Conservation (phyloP, 306 rosid genomes). For the Corylus avellana region DNA sequence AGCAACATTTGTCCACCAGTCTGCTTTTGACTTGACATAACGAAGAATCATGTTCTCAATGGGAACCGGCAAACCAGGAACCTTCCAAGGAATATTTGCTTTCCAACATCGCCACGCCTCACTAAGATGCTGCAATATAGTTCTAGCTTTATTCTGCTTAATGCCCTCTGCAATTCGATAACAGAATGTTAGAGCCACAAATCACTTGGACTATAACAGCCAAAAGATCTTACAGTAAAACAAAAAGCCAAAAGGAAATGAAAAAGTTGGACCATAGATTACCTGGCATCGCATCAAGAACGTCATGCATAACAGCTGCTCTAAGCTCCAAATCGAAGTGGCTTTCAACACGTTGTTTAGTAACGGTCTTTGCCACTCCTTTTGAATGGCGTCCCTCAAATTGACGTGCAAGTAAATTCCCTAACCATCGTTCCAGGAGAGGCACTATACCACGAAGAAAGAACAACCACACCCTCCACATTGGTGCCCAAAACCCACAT, state of each 20-base stretch:
- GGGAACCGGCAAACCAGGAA: constrained; percentile 98
- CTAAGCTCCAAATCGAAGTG: constrained; percentile 99
- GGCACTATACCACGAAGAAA: constrained; percentile 99
- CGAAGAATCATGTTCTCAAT: constrained; percentile 99
- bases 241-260: constrained; percentile 1
- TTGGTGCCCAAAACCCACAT: constrained; percentile 99
- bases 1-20: constrained; percentile 99
- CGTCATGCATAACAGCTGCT: constrained; percentile 99
- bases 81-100: constrained; percentile 99
- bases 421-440: constrained; percentile 93
- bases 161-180: constrained; percentile 74
- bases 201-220: constrained; percentile 6
- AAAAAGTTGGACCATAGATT: neutral
- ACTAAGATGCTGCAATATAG: constrained; percentile 95
- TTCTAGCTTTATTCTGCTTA: constrained; percentile 95
- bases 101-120: constrained; percentile 99
- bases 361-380: constrained; percentile 98
- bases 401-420: constrained; percentile 94
- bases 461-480: constrained; percentile 99
- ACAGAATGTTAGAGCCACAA: neutral
- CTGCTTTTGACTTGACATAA: constrained; percentile 97
- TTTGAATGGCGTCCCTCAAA: constrained; percentile 99
- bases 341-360: constrained; percentile 99
- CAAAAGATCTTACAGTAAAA: constrained; percentile 1
- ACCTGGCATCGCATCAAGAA: constrained; percentile 99